phyloP scores from a whole-genome alignment of 768 basidiomycete species.

The Mycena filopes region DNA sequence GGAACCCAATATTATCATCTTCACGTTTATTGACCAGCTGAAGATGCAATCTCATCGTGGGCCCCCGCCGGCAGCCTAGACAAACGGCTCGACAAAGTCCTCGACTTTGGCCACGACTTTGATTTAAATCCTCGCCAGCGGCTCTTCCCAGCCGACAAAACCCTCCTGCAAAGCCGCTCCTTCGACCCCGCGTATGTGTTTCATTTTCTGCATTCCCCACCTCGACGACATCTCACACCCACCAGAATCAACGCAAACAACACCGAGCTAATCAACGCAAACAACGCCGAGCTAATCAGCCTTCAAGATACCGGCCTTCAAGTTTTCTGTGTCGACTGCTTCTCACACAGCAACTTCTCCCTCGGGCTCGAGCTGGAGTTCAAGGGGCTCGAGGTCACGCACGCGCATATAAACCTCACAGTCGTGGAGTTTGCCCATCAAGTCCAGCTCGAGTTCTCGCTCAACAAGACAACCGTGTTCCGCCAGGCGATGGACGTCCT shows the following conservation, averaged over 20 bases:
- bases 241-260: too few species aligned
- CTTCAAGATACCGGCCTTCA: background rate
- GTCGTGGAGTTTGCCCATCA: conserved; percentile 19
- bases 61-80: background rate
- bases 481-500: background rate
- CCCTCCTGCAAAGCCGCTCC: background rate
- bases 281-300: too few species aligned
- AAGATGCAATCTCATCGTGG: background rate
- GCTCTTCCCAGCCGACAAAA: background rate
- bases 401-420: conserved; percentile 22
- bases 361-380: conserved; percentile 22
- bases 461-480: background rate
- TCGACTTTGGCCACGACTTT: conserved; percentile 3
- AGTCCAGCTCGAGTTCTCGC: conserved; percentile 20
- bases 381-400: background rate
- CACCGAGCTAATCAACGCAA: too few species aligned
- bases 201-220: too few species aligned
- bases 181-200: too few species aligned
- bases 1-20: background rate
- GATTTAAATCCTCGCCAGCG: conserved; percentile 14
- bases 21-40: too few species aligned
- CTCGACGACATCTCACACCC: too few species aligned
- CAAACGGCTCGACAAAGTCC: background rate
- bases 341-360: conserved; percentile 14
- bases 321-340: conserved; percentile 25